Percentiles rank a stretch among this genome's conserved stretches.
phyloP scores from a whole-genome alignment of 805 yeast species.

The Danielozyma ontarioensis region DNA sequence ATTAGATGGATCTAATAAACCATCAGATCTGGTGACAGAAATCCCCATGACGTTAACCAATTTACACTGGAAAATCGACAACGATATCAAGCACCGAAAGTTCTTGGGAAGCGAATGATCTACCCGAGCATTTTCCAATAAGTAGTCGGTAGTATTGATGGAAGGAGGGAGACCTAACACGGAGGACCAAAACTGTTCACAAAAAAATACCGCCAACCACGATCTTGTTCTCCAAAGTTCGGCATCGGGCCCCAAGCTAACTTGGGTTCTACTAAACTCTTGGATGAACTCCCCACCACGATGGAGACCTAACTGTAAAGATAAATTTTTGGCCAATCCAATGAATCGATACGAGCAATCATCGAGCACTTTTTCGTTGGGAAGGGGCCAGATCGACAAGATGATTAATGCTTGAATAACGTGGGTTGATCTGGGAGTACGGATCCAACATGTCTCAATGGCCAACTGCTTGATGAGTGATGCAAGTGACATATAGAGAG shows the following conservation, averaged over 20 bases:
- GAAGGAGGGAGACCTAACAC: constrained; percentile 84
- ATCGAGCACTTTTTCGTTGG: constrained; percentile 86
- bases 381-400: constrained; percentile 88
- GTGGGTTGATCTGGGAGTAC: constrained; percentile 91
- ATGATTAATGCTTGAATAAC: constrained; percentile 85
- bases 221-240: constrained; percentile 92
- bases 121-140: constrained; percentile 71
- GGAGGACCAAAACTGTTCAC: constrained; percentile 90
- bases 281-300: constrained; percentile 82
- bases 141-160: constrained; percentile 69
- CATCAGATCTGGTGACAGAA: constrained; percentile 81
- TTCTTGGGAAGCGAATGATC: constrained; percentile 62
- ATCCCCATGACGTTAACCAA: constrained; percentile 83
- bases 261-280: constrained; percentile 88
- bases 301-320: constrained; percentile 84
- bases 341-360: constrained; percentile 88
- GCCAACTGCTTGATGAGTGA: constrained; percentile 80
- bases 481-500: constrained; percentile 68
- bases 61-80: constrained; percentile 80
- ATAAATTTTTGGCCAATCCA: constrained; percentile 78
- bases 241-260: constrained; percentile 75
- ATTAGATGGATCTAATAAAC: constrained; percentile 76
- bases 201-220: constrained; percentile 83
- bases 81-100: constrained; percentile 64
- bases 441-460: constrained; percentile 86